Evolutionary conservation across 768 basidiomycete species (phyloP), one percentile per base, ranked within the genome.

Genomic region (Xerocomus brunneocitrinus): DNA sequence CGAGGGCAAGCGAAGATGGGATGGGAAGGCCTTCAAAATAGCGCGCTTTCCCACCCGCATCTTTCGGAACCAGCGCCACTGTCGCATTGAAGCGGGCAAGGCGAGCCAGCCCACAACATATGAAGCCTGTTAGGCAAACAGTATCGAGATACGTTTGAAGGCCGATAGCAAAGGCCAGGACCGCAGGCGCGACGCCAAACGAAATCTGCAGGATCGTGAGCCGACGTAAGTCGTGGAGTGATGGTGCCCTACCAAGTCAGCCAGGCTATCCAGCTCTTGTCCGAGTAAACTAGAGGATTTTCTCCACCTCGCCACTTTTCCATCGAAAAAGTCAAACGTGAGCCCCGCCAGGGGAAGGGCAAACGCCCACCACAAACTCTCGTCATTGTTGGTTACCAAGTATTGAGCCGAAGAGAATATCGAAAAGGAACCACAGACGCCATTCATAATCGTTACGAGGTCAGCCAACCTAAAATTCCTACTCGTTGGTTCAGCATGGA

Each of bases 11-110:
- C 10, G 90, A 89, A 0, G 91, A 90, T 2, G 97, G 97, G 56
- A 99, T 98, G 25, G 97, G 97, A 22, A 99, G 81, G 5, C 97
- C 97, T 72, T 98, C 97, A 67, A 98, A 99, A 76, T 95, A 98
- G 63, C 86, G 85, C 14, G 89, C 79, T 69, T 98, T 98, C 53
- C 97, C 95, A 30, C 78, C 78, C 7, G 69, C 72, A 66, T 94
- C 89, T 70, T 94, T 95, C 2, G 95, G 95, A 25, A 97, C 79
- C 40, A 92, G 75, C 3, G 97, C 97, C 53, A 97, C 95, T 0
- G 97, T 99, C 8, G 95, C 97, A 70, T 99, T 99, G 80, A 98
- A 99, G 39, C 97, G 85, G 9, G 97, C 97, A 32, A 99, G 86
- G 47, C 97, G 87, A 19, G 97, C 97, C 49, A 99, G 83, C 34